A percentile compares a stretch with the other conserved stretches of the same genome.
Conservation (phyloP, 2,329 filamentous ascomycete genomes). For the Pseudovirgaria hyperparasitica region DNA sequence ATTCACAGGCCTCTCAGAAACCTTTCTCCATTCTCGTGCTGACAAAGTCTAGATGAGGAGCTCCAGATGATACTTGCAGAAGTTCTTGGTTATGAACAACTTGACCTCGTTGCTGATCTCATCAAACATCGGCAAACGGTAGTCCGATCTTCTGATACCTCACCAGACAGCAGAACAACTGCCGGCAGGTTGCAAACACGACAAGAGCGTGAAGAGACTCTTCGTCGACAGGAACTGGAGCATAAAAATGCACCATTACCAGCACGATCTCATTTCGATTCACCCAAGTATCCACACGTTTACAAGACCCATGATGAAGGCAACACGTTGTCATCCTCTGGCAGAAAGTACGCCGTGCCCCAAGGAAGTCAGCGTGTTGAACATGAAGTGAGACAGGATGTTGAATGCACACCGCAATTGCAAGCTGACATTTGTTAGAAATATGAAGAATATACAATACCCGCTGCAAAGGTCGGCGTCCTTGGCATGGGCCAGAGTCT, state of each 20-base stretch:
- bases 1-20: constrained; percentile 4
- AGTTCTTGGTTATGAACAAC: constrained; percentile 80
- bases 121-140: constrained; percentile 65
- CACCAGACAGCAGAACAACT: constrained; percentile 28
- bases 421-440: constrained; percentile 34
- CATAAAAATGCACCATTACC: constrained; percentile 70
- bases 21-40: constrained; percentile 1
- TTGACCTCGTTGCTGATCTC: constrained; percentile 88
- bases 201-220: constrained; percentile 63
- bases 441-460: constrained; percentile 83
- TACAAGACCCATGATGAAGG: constrained; percentile 75
- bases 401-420: not conserved
- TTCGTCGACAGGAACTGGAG: constrained; percentile 63
- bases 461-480: constrained; percentile 65
- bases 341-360: constrained; percentile 73
- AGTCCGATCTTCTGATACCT: constrained; percentile 15
- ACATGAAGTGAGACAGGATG: constrained; percentile 34
- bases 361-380: constrained; percentile 60
- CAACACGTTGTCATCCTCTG: constrained; percentile 68
- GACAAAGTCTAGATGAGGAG: constrained; percentile 50
- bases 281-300: constrained; percentile 80
- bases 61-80: constrained; percentile 86
- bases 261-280: constrained; percentile 55
- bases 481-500: constrained; percentile 62
- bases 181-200: constrained; percentile 54